Percentiles rank a stretch among this genome's conserved stretches.
These are phyloP conservation scores for Aspergillus ochraceus DNA, from an alignment of 2,329 filamentous ascomycete species.

Conservation along the genomic window DNA sequence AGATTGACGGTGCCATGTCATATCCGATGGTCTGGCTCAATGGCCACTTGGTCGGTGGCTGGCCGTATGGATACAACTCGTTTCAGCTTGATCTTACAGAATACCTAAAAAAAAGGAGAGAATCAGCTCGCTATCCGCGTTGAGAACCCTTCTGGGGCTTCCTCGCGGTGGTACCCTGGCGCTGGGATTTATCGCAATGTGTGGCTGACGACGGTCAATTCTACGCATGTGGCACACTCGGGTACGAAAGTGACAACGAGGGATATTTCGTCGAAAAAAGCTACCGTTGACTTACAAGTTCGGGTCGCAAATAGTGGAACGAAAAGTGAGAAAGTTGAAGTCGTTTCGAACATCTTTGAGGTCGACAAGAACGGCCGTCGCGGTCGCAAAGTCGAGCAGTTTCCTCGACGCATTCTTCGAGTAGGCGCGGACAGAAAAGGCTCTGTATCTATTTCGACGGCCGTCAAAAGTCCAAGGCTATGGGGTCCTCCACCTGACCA, in stretches of 20 bases:
- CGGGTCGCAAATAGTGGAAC: background rate
- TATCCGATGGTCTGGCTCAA: too few species aligned
- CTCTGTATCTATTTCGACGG: too few species aligned
- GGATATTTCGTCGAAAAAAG: background rate
- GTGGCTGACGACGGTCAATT: conserved; percentile 5
- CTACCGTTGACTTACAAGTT: background rate
- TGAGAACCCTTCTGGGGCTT: conserved; percentile 1
- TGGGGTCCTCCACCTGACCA: conserved; percentile 3
- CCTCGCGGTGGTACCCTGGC: conserved; percentile 8
- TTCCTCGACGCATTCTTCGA: too few species aligned
- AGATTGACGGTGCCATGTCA: too few species aligned
- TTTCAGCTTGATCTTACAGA: conserved; percentile 1
- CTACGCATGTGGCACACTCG: conserved; percentile 1
- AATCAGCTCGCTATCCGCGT: conserved; percentile 4
- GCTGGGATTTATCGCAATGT: conserved; percentile 8
- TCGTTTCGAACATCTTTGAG: too few species aligned
- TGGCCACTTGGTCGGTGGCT: too few species aligned
- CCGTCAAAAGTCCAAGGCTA: background rate
- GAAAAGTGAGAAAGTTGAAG: too few species aligned
- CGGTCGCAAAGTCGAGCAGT: too few species aligned
- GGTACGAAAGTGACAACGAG: background rate
- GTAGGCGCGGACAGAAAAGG: too few species aligned
- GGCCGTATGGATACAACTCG: too few species aligned
- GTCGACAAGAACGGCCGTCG: too few species aligned
- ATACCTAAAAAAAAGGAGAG: background rate